Evolutionary conservation across 768 basidiomycete genomes (phyloP).

Genomic region (Kondoa subrosea): DNA sequence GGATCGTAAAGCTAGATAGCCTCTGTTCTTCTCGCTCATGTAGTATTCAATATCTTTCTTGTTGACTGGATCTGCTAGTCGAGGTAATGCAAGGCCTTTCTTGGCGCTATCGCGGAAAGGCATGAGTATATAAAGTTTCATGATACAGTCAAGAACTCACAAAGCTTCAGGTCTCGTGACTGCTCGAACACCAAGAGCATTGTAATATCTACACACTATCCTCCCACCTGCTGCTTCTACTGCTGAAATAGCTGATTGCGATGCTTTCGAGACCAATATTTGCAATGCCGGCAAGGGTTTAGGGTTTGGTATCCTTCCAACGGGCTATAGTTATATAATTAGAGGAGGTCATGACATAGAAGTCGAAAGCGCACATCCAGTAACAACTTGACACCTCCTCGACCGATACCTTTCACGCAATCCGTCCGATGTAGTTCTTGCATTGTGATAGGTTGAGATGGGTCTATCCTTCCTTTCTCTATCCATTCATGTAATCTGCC

Average conservation of each 20-base stretch:
- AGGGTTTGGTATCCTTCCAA: background rate
- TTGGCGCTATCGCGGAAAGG: background rate
- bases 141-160: conserved; percentile 11
- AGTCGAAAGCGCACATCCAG: conserved; percentile 46
- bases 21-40: conserved; percentile 23
- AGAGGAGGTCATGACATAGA: background rate
- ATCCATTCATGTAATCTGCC: conserved; percentile 83
- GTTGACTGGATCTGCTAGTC: conserved; percentile 21
- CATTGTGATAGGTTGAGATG: conserved; percentile 72
- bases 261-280: conserved; percentile 67
- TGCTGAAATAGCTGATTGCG: conserved; percentile 65
- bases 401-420: conserved; percentile 69
- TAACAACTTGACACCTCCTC: conserved; percentile 71
- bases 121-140: background rate
- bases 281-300: conserved; percentile 42
- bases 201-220: conserved; percentile 81
- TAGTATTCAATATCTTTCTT: conserved; percentile 30
- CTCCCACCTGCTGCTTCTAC: conserved; percentile 67
- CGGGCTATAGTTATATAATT: background rate
- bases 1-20: conserved; percentile 21
- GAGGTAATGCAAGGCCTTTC: background rate
- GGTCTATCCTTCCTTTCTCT: conserved; percentile 60
- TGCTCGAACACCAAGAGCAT: conserved; percentile 57
- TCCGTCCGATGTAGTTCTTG: conserved; percentile 67
- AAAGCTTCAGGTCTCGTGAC: conserved; percentile 32